Evolutionary conservation across 352 stramenopile species (phyloP).

Genomic region (Pythium insidiosum): DNA sequence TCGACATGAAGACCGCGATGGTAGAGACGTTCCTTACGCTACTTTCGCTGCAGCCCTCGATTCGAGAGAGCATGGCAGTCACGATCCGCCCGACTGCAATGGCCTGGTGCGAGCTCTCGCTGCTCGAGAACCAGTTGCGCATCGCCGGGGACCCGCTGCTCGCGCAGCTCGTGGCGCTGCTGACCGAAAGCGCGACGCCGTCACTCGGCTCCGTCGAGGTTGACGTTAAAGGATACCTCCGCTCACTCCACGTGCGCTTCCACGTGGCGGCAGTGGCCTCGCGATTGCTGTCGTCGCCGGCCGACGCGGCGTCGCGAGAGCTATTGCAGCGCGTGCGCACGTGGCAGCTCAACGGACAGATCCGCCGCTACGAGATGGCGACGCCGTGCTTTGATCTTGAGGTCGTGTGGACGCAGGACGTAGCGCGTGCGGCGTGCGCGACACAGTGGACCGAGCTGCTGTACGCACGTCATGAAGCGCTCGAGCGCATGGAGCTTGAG

Average conservation of each 20-base stretch:
- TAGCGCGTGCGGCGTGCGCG: slow-evolving; percentile 10
- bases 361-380: slow-evolving; percentile 51
- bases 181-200: background rate
- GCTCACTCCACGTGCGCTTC: slow-evolving; percentile 36
- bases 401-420: slow-evolving; percentile 20
- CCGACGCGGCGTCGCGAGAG: slow-evolving; percentile 27
- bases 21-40: slow-evolving; percentile 78
- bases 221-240: slow-evolving; percentile 57
- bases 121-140: slow-evolving; percentile 43
- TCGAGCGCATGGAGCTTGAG: slow-evolving; percentile 49
- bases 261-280: slow-evolving; percentile 48
- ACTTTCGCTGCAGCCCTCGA: slow-evolving; percentile 2
- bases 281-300: slow-evolving; percentile 9
- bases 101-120: slow-evolving; percentile 39
- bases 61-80: slow-evolving; percentile 13
- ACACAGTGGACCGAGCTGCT: slow-evolving; percentile 30
- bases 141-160: slow-evolving; percentile 22
- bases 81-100: slow-evolving; percentile 36
- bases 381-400: slow-evolving; percentile 40
- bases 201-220: slow-evolving; percentile 18
- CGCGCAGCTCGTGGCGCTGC: slow-evolving; percentile 22
- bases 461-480: slow-evolving; percentile 45
- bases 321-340: slow-evolving; percentile 44
- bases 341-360: slow-evolving; percentile 40
- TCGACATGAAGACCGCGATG: slow-evolving; percentile 68